phyloP scores from a whole-genome alignment of 495 filamentous ascomycete genomes.

The Penicillium waksmanii region DNA sequence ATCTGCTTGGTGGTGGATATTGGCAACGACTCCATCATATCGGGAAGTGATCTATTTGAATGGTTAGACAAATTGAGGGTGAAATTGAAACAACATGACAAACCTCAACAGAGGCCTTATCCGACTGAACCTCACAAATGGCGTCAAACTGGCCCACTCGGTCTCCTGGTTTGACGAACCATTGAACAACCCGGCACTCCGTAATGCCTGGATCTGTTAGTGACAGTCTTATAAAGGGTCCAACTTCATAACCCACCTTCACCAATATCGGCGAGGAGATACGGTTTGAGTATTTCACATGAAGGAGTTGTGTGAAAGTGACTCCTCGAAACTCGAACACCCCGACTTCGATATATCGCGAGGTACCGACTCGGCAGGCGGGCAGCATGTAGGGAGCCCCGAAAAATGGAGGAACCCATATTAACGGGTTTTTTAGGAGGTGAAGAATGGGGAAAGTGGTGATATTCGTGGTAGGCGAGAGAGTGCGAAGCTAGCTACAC shows the following conservation, averaged over 20 bases:
- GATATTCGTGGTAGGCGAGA: too few relatives aligned
- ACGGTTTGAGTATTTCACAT: neutral
- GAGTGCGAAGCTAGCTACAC: too few relatives aligned
- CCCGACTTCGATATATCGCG: neutral
- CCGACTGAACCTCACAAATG: conserved; percentile 9
- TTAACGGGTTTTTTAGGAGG: neutral
- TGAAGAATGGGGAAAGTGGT: too few relatives aligned
- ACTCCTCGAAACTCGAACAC: neutral
- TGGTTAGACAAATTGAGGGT: too few relatives aligned
- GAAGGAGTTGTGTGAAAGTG: neutral
- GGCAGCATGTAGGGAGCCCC: neutral
- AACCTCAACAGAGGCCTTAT: conserved; percentile 9
- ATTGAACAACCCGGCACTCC: conserved; percentile 4
- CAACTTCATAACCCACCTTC: neutral
- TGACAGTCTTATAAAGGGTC: neutral
- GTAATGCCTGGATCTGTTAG: neutral
- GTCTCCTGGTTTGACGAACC: conserved; percentile 7
- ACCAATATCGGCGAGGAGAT: conserved; percentile 7
- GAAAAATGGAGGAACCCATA: neutral
- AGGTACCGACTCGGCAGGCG: neutral
- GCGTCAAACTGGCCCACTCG: conserved; percentile 3
- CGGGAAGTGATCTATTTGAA: neutral
- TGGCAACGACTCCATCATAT: conserved; percentile 1
- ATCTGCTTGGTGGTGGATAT: neutral
- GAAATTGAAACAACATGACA: too few relatives aligned